Evolutionary conservation across 805 yeast species (phyloP).

Genomic region (Zygotorulaspora sp.): DNA sequence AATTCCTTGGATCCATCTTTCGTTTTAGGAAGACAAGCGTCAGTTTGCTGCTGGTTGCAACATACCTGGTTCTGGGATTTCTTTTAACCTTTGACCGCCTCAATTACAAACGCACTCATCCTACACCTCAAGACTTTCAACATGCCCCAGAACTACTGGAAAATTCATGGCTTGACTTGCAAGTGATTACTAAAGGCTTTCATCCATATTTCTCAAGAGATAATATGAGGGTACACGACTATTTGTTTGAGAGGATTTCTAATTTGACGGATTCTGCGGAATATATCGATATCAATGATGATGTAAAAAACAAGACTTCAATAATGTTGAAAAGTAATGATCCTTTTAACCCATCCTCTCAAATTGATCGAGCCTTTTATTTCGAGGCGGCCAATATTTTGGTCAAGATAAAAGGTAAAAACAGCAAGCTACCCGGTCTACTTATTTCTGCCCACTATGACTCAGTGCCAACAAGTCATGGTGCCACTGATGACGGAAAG

Average conservation of each 20-base stretch:
- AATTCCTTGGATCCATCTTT: conserved; percentile 46
- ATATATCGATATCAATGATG: conserved; percentile 38
- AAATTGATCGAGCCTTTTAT: conserved; percentile 51
- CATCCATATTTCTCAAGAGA: conserved; percentile 80
- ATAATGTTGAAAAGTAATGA: conserved; percentile 49
- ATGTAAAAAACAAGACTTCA: conserved; percentile 35
- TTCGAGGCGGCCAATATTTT: conserved; percentile 80
- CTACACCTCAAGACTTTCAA: conserved; percentile 36
- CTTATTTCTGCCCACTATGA: conserved; percentile 83
- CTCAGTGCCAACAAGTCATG: conserved; percentile 80
- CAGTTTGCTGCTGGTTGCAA: conserved; percentile 49
- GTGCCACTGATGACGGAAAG: conserved; percentile 90
- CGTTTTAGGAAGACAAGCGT: conserved; percentile 73
- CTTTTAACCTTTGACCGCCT: conserved; percentile 32
- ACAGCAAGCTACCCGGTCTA: conserved; percentile 57
- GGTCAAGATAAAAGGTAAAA: conserved; percentile 65
- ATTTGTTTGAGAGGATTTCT: conserved; percentile 44
- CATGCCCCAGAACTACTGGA: conserved; percentile 36
- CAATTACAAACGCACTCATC: conserved; percentile 15
- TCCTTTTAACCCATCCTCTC: conserved; percentile 41
- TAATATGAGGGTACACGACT: conserved; percentile 73
- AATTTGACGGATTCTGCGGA: conserved; percentile 29
- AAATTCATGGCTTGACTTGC: conserved; percentile 66
- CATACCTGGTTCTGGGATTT: conserved; percentile 42
- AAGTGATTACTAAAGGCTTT: conserved; percentile 55